Evolutionary conservation across 2,329 filamentous ascomycete species (phyloP).

Genomic region (Nemania sp.): DNA sequence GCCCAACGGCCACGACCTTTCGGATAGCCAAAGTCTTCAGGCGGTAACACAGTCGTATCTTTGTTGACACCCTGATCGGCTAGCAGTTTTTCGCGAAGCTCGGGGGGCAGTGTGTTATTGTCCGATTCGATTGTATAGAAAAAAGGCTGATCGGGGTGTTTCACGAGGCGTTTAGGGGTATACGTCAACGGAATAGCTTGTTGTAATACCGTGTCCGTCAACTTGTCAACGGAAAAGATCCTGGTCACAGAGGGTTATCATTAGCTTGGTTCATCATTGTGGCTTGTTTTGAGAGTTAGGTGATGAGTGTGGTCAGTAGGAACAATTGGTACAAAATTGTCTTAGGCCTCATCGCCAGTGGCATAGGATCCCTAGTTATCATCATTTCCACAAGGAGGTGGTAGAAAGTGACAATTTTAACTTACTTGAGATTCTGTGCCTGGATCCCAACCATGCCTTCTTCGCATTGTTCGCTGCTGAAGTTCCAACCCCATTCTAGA

Average conservation of each 20-base stretch:
- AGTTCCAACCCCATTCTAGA: slow-evolving; percentile 94
- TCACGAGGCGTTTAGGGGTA: slow-evolving; percentile 84
- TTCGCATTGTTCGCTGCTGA: slow-evolving; percentile 90
- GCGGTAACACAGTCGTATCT: slow-evolving; percentile 63
- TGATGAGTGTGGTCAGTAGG: slow-evolving; percentile 73
- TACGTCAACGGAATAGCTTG: slow-evolving; percentile 67
- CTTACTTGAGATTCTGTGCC: slow-evolving; percentile 82
- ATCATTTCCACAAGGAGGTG: slow-evolving; percentile 55
- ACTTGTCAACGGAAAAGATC: slow-evolving; percentile 88
- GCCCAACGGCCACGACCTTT: slow-evolving; percentile 86
- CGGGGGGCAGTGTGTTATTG: slow-evolving; percentile 83
- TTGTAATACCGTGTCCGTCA: slow-evolving; percentile 76
- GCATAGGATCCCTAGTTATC: slow-evolving; percentile 65
- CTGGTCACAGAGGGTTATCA: slow-evolving; percentile 49
- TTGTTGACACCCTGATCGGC: slow-evolving; percentile 77
- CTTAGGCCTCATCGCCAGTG: slow-evolving; percentile 60
- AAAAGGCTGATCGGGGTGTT: slow-evolving; percentile 82
- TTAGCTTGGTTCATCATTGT: slow-evolving; percentile 32
- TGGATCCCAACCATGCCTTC: slow-evolving; percentile 95
- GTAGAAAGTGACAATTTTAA: slow-evolving; percentile 39
- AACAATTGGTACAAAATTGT: slow-evolving; percentile 81
- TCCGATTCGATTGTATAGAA: slow-evolving; percentile 96
- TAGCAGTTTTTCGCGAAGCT: slow-evolving; percentile 74
- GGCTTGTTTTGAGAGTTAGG: slow-evolving; percentile 3
- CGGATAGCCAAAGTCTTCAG: slow-evolving; percentile 87